Evolutionary conservation across 805 yeast species (phyloP).

Genomic region (Candida suzukii): DNA sequence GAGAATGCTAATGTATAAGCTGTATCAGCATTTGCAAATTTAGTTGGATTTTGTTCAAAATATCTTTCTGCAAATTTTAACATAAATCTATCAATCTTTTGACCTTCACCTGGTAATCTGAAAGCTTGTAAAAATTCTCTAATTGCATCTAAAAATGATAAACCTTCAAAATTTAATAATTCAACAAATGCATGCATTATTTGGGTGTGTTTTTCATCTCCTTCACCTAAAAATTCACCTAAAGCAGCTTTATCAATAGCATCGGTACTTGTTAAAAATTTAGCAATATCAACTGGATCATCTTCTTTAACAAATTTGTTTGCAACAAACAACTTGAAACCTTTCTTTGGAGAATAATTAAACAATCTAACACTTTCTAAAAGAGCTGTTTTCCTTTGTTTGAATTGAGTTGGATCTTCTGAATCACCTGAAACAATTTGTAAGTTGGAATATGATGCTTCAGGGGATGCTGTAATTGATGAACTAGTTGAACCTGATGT

Average conservation of each 20-base stretch:
- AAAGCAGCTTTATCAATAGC: slow-evolving; percentile 76
- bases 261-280: slow-evolving; percentile 57
- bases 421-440: slow-evolving; percentile 15
- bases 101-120: slow-evolving; percentile 97
- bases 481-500: slow-evolving; percentile 25
- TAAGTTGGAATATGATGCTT: slow-evolving; percentile 10
- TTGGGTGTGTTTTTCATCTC: slow-evolving; percentile 66
- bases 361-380: slow-evolving; percentile 73
- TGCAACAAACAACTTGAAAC: slow-evolving; percentile 54
- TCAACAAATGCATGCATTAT: slow-evolving; percentile 94
- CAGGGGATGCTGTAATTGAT: slow-evolving; percentile 14
- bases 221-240: slow-evolving; percentile 93
- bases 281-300: slow-evolving; percentile 65
- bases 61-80: slow-evolving; percentile 93
- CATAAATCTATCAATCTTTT: slow-evolving; percentile 95
- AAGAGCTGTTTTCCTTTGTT: slow-evolving; percentile 75
- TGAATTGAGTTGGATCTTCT: slow-evolving; percentile 81
- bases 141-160: slow-evolving; percentile 78
- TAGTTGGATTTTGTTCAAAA: slow-evolving; percentile 79
- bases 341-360: slow-evolving; percentile 80
- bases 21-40: slow-evolving; percentile 87
- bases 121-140: slow-evolving; percentile 79
- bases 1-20: slow-evolving; percentile 92
- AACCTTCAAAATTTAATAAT: slow-evolving; percentile 63
- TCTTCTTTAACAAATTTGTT: slow-evolving; percentile 57